These are phyloP conservation scores for Conoideocrella luteorostrata DNA, from an alignment of 2,329 filamentous ascomycete genomes.

Conservation along the genomic window DNA sequence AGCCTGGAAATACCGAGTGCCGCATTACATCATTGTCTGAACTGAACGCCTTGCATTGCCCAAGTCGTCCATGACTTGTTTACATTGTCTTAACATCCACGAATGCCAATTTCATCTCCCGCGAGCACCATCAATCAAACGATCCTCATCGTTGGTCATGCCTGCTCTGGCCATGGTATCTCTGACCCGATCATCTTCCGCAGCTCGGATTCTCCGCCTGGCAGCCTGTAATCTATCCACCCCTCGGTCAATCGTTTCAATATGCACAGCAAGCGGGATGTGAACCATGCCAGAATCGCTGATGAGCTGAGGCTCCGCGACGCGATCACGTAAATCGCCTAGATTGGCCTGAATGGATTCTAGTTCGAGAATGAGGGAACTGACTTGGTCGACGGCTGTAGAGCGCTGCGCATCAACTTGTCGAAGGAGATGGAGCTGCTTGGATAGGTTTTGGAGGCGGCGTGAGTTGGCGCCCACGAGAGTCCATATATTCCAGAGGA, in stretches of 20 bases:
- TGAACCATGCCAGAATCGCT: slow-evolving; percentile 32
- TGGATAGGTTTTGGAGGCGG: slow-evolving; percentile 53
- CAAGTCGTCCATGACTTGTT: no score
- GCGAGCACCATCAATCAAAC: slow-evolving; percentile 31
- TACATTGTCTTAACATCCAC: no score
- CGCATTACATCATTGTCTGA: no score
- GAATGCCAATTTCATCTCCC: slow-evolving; percentile 1
- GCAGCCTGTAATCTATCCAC: slow-evolving; percentile 65
- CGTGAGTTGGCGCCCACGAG: slow-evolving; percentile 63
- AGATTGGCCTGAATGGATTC: slow-evolving; percentile 66
- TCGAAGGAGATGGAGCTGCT: slow-evolving; percentile 57
- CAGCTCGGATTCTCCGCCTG: slow-evolving; percentile 49
- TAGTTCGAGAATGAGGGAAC: slow-evolving; percentile 62
- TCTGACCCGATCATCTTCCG: slow-evolving; percentile 53
- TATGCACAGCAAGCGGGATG: slow-evolving; percentile 65
- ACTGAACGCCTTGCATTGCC: no score
- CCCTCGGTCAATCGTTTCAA: slow-evolving; percentile 66
- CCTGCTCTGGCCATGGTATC: slow-evolving; percentile 43
- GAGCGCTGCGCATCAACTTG: slow-evolving; percentile 62
- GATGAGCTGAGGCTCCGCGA: slow-evolving; percentile 58
- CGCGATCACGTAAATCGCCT: slow-evolving; percentile 64
- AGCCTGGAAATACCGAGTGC: no score
- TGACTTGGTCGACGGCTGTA: slow-evolving; percentile 62
- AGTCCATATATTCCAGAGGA: slow-evolving; percentile 67
- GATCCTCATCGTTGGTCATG: slow-evolving; percentile 32